A percentile compares a stretch with the other conserved stretches of the same genome.
Evolutionary conservation across 208 protist species (phyloP).

Genomic region (Trypanosomatidae sp.): DNA sequence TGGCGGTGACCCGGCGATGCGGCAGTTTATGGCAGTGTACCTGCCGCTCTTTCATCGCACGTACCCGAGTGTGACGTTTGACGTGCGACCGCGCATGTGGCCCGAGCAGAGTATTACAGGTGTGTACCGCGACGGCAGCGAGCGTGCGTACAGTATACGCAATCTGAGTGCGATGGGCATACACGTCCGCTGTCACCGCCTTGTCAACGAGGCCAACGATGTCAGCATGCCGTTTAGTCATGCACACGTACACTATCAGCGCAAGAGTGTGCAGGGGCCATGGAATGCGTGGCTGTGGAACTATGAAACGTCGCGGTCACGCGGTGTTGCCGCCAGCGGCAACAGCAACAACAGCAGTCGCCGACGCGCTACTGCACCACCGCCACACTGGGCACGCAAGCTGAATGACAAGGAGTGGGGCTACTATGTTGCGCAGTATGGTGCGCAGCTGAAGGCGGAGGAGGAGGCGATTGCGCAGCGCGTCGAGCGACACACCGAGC

Average conservation of each 20-base stretch:
- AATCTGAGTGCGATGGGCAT: constrained; percentile 68
- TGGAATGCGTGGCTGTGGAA: constrained; percentile 81
- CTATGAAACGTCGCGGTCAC: constrained; percentile 28
- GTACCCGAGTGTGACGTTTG: constrained; percentile 62
- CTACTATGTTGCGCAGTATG: constrained; percentile 61
- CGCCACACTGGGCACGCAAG: constrained; percentile 46
- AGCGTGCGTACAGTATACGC: constrained; percentile 31
- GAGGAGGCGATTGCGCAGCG: constrained; percentile 40
- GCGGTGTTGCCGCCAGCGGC: constrained; percentile 7
- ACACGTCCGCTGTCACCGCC: constrained; percentile 36
- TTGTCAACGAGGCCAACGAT: constrained; percentile 76
- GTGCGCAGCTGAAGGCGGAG: constrained; percentile 62
- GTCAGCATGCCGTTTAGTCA: constrained; percentile 43
- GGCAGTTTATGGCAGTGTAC: constrained; percentile 67
- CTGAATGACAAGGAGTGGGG: constrained; percentile 71
- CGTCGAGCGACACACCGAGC: constrained; percentile 34
- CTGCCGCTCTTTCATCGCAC: constrained; percentile 51
- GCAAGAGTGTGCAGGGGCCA: constrained; percentile 53
- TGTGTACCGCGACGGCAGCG: constrained; percentile 75
- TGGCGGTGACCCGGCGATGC: constrained; percentile 38
- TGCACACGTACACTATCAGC: constrained; percentile 43
- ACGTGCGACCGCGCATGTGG: constrained; percentile 62
- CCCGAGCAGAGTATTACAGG: constrained; percentile 66
- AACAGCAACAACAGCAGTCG: too few relatives aligned
- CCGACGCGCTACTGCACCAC: too few relatives aligned